Evolutionary conservation across 352 stramenopile species (phyloP).

Genomic region (Plasmopara halstedii): DNA sequence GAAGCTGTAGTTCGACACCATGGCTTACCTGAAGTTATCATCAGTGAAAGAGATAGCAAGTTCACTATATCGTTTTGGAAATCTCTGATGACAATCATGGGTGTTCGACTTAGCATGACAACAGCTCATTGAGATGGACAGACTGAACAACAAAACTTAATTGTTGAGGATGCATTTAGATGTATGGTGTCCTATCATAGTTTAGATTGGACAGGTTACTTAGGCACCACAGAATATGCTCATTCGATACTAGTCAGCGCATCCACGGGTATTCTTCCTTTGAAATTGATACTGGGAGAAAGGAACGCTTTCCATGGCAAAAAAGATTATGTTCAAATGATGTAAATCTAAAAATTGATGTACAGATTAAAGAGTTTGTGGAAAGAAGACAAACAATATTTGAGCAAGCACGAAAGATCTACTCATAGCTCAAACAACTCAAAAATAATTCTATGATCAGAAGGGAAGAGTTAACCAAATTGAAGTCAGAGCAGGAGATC

Average conservation of each 20-base stretch:
- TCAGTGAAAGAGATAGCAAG: conserved; percentile 11
- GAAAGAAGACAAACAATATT: not conserved
- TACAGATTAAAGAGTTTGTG: not conserved
- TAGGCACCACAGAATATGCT: conserved; percentile 10
- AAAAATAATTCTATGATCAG: too few species aligned
- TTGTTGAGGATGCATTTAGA: conserved; percentile 9
- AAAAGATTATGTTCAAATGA: conserved; percentile 2
- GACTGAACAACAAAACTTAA: conserved; percentile 10
- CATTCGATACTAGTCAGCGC: conserved; percentile 7
- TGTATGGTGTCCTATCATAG: conserved; percentile 16
- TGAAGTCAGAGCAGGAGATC: too few species aligned
- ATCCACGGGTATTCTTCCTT: conserved; percentile 2
- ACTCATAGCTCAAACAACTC: not conserved
- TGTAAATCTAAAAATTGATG: not conserved
- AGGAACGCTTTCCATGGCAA: not conserved
- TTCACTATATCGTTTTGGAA: conserved; percentile 7
- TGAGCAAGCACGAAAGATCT: not conserved
- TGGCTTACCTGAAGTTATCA: conserved; percentile 9
- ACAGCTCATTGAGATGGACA: conserved; percentile 6
- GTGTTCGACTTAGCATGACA: not conserved
- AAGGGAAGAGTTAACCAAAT: too few species aligned
- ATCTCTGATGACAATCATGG: conserved; percentile 7
- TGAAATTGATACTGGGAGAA: conserved; percentile 9
- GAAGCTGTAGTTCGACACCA: conserved; percentile 7
- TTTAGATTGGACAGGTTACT: conserved; percentile 1